Evolutionary conservation across 495 filamentous ascomycete species (phyloP).

Genomic region (Lasiosphaeris hirsuta): DNA sequence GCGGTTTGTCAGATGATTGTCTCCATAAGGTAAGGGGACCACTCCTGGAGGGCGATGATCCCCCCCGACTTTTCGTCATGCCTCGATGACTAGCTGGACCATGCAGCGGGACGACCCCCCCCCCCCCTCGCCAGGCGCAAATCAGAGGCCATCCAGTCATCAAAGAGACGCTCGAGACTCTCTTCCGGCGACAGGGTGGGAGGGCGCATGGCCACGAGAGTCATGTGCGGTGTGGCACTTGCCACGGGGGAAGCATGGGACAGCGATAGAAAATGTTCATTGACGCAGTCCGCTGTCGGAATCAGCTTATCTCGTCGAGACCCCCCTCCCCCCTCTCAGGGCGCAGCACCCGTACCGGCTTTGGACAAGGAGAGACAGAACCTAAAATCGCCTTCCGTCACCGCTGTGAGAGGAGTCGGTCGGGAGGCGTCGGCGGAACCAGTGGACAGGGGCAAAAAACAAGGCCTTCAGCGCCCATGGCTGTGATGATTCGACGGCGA

Average conservation of each 20-base stretch:
- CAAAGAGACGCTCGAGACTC: not conserved
- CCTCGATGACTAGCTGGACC: not conserved
- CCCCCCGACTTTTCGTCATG: not conserved
- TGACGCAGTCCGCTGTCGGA: conserved; percentile 6
- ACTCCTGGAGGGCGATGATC: conserved; percentile 3
- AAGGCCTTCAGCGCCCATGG: conserved; percentile 1
- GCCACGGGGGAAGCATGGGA: conserved; percentile 2
- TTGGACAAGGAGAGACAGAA: not conserved
- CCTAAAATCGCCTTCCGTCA: conserved; percentile 7
- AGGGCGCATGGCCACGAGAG: not conserved
- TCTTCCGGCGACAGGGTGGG: not conserved
- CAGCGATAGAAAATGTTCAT: not conserved
- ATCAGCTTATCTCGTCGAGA: conserved; percentile 11
- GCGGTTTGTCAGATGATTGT: conserved; percentile 10
- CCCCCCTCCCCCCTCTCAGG: not conserved
- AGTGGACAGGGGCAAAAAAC: conserved; percentile 10
- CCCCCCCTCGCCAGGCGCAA: conserved; percentile 2
- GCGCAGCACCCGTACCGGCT: not conserved
- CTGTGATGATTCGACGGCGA: conserved; percentile 8
- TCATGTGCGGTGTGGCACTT: conserved; percentile 9
- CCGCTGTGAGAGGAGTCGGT: conserved; percentile 7
- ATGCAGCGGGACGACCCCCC: not conserved
- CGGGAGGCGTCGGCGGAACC: not conserved
- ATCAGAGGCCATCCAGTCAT: not conserved
- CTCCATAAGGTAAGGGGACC: conserved; percentile 8